Base-by-base conservation (phyloP, 495 filamentous ascomycete species). In the Tuber indicum region DNA sequence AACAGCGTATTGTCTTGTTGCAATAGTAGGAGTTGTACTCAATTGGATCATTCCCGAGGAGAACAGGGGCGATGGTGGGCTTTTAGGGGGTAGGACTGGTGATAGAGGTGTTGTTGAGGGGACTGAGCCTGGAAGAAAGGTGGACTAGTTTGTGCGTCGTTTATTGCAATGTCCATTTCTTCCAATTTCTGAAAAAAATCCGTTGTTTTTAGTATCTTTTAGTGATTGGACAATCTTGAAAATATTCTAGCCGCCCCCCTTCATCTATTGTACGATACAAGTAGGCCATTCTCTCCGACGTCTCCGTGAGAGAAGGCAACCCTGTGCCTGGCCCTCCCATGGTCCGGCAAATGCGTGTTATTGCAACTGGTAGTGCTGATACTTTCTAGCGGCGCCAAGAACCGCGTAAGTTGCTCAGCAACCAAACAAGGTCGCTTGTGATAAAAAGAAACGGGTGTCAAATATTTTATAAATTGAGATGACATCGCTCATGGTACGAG, bases 1-100 rank as follows among this genome's bases (percentile, higher is more conserved):
- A 75, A 86, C 84, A 62, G 83, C 81, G 26, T 86, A 85, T 77
- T 84, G 84, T 78, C 78, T 86, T 73, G 83, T 82, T 43, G 85
- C 85, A 26, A 78, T 85, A 77, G 82, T 85, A 17, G 85, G 82
- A 44, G 84, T 85, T 21, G 73, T 84, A n/a, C 72, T 86, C 75
- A 86, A 85, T 74, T 74, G 80, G 39, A 71, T 84, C 43, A 72
- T 85, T 72, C 84, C 84, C 4, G 82, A 82, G 47, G 79, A 81
- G 74, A 75, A 75, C 39, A 72, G 47, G 70, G 76, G 58, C 23
- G 75, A 58, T 69, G 58, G 26, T 36, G 58, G 58, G 14, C 0
- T 66, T 36, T 36, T 66, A 16, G 58, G 58, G 58, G 26, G 58
- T 36, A 26, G 17, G 58, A 66, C 58, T 36, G 14, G 26, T 12